Evolutionary conservation across 2,329 filamentous ascomycete species (phyloP).

Genomic region (Trichophyton equinum): DNA sequence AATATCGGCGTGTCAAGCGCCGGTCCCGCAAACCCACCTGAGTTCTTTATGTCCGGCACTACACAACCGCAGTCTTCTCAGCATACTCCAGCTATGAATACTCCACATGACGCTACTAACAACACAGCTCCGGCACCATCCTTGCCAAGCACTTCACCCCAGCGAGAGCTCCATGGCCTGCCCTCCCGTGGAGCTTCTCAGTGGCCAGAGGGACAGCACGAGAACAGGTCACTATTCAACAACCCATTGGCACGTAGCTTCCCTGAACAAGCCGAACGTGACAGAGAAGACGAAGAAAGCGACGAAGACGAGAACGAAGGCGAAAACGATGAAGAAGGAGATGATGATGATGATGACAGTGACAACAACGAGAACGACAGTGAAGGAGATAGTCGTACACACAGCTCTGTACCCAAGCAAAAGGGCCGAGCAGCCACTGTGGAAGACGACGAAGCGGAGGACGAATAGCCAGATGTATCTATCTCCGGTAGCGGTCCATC

Average conservation of each 20-base stretch:
- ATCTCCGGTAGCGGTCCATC: neutral
- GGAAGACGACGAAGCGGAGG: conserved; percentile 12
- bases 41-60: neutral
- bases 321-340: neutral
- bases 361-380: neutral
- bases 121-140: neutral
- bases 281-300: neutral
- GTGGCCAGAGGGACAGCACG: neutral
- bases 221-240: neutral
- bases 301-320: neutral
- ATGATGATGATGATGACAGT: neutral
- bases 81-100: neutral
- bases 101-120: neutral
- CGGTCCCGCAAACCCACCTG: neutral
- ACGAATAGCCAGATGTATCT: neutral
- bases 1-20: neutral
- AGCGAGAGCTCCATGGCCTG: neutral
- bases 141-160: neutral
- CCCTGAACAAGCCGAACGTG: neutral
- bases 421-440: conserved; percentile 14
- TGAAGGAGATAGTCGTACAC: neutral
- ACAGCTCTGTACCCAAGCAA: conserved; percentile 6
- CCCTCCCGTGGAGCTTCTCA: neutral
- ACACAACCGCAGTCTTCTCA: neutral
- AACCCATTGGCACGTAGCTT: neutral